Conservation (phyloP, 2,329 filamentous ascomycete species). For the Ascocoryne sarcoides region DNA sequence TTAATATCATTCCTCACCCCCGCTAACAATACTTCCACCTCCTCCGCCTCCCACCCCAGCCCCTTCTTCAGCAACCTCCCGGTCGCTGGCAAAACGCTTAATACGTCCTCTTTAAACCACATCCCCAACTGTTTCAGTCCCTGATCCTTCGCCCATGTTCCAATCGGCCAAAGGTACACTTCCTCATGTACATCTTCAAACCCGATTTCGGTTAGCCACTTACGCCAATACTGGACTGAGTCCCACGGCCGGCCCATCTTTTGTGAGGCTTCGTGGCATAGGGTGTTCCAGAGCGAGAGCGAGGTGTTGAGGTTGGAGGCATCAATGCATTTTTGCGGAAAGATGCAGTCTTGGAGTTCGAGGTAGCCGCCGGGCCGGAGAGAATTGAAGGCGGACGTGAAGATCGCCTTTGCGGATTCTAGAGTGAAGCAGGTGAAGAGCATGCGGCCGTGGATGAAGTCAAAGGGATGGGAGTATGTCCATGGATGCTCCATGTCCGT, state of each 20-base stretch:
- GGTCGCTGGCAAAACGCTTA: too few species aligned
- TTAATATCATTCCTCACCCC: constrained; percentile 14
- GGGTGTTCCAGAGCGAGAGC: constrained; percentile 8
- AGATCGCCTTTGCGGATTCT: not conserved
- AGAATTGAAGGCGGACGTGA: not conserved
- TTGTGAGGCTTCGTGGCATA: constrained; percentile 6
- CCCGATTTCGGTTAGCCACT: too few species aligned
- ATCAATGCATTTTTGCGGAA: constrained; percentile 34
- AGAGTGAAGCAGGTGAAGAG: constrained; percentile 22
- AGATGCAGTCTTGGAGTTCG: constrained; percentile 15
- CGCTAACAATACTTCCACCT: constrained; percentile 16
- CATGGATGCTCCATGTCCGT: constrained; percentile 43
- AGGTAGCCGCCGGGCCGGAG: constrained; percentile 18
- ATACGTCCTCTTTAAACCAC: not conserved
- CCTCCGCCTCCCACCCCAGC: constrained; percentile 13
- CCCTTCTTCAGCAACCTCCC: too few species aligned
- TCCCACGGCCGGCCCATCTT: too few species aligned
- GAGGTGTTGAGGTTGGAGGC: not conserved
- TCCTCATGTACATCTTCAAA: not conserved
- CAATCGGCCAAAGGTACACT: not conserved
- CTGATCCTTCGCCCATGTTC: not conserved
- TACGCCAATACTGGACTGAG: too few species aligned
- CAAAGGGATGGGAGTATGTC: constrained; percentile 36
- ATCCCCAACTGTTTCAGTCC: not conserved
- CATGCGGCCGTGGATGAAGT: constrained; percentile 40